These are phyloP conservation scores for Huntiella decipiens DNA, from an alignment of 2,329 filamentous ascomycete species.

Conservation along the genomic window DNA sequence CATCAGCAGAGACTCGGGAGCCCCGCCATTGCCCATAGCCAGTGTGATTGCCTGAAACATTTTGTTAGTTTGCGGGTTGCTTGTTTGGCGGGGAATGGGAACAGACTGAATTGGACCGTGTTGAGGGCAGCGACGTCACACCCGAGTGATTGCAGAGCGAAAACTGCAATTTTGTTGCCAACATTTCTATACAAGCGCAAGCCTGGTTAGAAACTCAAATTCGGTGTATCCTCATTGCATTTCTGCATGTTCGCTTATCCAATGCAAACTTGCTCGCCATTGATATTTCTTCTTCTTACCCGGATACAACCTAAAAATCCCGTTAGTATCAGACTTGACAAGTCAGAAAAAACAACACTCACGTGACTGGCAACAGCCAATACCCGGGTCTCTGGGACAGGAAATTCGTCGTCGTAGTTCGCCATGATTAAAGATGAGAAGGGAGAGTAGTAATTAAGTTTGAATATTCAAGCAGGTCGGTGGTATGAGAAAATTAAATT, in stretches of 20 bases:
- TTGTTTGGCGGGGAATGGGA: not conserved
- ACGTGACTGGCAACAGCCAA: constrained; percentile 92
- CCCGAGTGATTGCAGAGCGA: constrained; percentile 81
- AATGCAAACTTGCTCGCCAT: no score
- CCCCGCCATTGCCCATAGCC: constrained; percentile 82
- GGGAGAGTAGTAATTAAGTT: no score
- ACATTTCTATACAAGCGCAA: constrained; percentile 43
- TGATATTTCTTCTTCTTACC: constrained; percentile 16
- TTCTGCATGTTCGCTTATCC: constrained; percentile 24
- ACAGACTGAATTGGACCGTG: constrained; percentile 90
- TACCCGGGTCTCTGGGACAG: constrained; percentile 42
- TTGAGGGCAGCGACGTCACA: constrained; percentile 90
- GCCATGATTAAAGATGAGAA: no score
- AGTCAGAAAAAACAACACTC: constrained; percentile 23
- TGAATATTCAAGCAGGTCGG: no score
- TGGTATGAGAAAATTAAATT: no score
- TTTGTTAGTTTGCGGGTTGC: not conserved
- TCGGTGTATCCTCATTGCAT: constrained; percentile 26
- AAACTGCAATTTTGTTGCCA: constrained; percentile 91
- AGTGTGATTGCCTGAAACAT: constrained; percentile 65
- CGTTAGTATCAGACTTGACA: not conserved
- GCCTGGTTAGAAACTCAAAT: not conserved
- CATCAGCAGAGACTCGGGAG: constrained; percentile 58
- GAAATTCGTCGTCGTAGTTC: constrained; percentile 11
- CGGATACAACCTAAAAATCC: constrained; percentile 23